Evolutionary conservation across 2,329 filamentous ascomycete species (phyloP).

Genomic region (Gnomoniopsis sp.): DNA sequence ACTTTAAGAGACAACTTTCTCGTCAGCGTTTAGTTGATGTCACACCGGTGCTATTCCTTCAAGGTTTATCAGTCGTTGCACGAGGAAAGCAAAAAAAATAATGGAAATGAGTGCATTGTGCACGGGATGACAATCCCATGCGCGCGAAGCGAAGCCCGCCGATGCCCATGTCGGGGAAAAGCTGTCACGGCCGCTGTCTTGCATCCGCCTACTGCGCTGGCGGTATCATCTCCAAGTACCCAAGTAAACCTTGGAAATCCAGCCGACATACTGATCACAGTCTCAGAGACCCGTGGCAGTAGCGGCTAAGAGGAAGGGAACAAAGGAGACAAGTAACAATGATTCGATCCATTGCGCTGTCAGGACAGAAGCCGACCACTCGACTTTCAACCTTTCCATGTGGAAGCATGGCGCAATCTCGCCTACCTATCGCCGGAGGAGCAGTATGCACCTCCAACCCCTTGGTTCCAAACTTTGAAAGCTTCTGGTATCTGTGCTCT

Average conservation of each 20-base stretch:
- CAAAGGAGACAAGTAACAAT: background rate
- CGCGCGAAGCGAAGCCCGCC: conserved; percentile 3
- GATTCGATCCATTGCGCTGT: too few relatives aligned
- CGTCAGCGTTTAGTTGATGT: background rate
- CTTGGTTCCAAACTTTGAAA: too few relatives aligned
- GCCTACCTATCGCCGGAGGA: background rate
- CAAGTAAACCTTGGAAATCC: too few relatives aligned
- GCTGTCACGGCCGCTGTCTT: conserved; percentile 6
- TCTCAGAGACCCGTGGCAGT: too few relatives aligned
- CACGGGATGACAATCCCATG: background rate
- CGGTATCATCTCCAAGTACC: background rate
- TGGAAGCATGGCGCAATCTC: too few relatives aligned
- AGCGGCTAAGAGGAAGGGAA: background rate
- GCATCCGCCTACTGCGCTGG: background rate
- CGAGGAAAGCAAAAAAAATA: background rate
- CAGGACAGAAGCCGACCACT: too few relatives aligned
- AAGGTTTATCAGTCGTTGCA: conserved; percentile 3
- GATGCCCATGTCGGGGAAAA: conserved; percentile 4
- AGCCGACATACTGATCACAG: too few relatives aligned
- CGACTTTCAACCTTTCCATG: background rate
- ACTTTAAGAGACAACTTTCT: background rate
- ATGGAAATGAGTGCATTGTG: background rate
- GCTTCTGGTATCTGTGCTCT: too few relatives aligned
- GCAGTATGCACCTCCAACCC: background rate
- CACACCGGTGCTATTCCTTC: background rate